Conservation (phyloP, 495 filamentous ascomycete species). For the Melanomma pulvis-pyrius region DNA sequence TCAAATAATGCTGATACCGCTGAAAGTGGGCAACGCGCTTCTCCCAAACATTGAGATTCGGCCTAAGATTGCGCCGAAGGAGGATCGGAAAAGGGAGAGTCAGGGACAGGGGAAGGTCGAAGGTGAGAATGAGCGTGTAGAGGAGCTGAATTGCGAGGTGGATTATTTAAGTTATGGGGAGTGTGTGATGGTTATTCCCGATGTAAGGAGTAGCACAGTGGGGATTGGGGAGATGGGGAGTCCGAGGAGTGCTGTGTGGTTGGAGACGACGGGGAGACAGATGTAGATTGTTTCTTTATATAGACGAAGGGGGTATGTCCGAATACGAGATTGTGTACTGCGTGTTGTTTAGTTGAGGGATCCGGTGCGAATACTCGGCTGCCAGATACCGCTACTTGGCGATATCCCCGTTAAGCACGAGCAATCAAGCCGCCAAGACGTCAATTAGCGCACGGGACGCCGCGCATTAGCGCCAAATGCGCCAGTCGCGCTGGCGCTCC, state of each 20-base stretch:
- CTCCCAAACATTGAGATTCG: slow-evolving; percentile 80
- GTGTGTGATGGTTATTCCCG: slow-evolving; percentile 73
- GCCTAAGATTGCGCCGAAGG: slow-evolving; percentile 39
- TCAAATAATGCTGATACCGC: slow-evolving; percentile 73
- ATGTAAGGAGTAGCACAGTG: slow-evolving; percentile 73
- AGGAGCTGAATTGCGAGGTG: slow-evolving; percentile 66
- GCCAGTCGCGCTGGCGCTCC: neutral
- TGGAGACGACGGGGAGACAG: slow-evolving; percentile 14
- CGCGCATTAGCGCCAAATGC: slow-evolving; percentile 2
- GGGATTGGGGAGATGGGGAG: slow-evolving; percentile 34
- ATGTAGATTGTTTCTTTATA: neutral
- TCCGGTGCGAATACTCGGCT: neutral
- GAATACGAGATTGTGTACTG: too few relatives aligned
- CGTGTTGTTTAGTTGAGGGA: neutral
- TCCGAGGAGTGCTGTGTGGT: slow-evolving; percentile 18
- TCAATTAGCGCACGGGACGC: neutral
- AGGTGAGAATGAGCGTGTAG: slow-evolving; percentile 28
- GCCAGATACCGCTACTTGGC: neutral
- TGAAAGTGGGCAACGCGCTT: slow-evolving; percentile 72
- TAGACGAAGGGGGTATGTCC: too few relatives aligned
- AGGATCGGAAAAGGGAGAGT: slow-evolving; percentile 43
- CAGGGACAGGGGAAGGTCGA: slow-evolving; percentile 12
- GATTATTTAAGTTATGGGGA: slow-evolving; percentile 78
- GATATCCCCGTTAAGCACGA: neutral
- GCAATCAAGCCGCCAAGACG: neutral